These are phyloP conservation scores for Stachybotrys echinatus DNA, from an alignment of 2,329 filamentous ascomycete species.

Conservation along the genomic window DNA sequence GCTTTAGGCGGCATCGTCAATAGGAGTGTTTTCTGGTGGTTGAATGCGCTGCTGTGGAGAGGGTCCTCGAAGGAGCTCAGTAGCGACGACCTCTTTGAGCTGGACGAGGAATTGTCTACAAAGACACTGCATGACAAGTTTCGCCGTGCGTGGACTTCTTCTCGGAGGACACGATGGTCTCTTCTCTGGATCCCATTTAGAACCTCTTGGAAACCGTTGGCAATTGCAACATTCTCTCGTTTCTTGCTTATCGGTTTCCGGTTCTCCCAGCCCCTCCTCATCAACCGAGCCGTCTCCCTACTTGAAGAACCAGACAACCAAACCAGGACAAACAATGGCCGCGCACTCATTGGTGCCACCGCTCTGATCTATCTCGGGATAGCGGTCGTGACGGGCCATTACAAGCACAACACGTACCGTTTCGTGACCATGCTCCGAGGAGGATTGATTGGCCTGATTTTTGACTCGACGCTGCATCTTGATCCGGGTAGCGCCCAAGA, in stretches of 20 bases:
- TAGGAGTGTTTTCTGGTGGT: constrained; percentile 14
- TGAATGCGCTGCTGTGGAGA: constrained; percentile 6
- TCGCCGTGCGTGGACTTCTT: neutral
- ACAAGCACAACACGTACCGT: constrained; percentile 23
- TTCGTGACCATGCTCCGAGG: constrained; percentile 21
- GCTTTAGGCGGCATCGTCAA: constrained; percentile 16
- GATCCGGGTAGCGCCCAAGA: constrained; percentile 16
- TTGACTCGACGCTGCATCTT: constrained; percentile 23
- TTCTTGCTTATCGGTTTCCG: constrained; percentile 27
- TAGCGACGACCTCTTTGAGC: neutral
- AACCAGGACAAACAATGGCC: constrained; percentile 15
- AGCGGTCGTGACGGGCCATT: constrained; percentile 24
- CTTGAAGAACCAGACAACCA: constrained; percentile 21
- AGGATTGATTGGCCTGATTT: constrained; percentile 21
- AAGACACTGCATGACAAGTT: neutral
- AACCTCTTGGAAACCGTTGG: neutral
- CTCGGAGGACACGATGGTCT: neutral
- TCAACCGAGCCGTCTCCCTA: constrained; percentile 17
- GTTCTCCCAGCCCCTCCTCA: constrained; percentile 32
- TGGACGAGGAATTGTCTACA: neutral
- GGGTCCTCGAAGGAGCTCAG: neutral
- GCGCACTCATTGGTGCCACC: constrained; percentile 26
- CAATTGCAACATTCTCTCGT: constrained; percentile 15
- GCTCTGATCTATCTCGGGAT: constrained; percentile 25
- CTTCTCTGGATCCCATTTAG: constrained; percentile 17